Percentiles rank a stretch among this genome's conserved stretches.
Evolutionary conservation across 1,139 yeast genomes (phyloP).

Genomic region (Yamadazyma triangularis): DNA sequence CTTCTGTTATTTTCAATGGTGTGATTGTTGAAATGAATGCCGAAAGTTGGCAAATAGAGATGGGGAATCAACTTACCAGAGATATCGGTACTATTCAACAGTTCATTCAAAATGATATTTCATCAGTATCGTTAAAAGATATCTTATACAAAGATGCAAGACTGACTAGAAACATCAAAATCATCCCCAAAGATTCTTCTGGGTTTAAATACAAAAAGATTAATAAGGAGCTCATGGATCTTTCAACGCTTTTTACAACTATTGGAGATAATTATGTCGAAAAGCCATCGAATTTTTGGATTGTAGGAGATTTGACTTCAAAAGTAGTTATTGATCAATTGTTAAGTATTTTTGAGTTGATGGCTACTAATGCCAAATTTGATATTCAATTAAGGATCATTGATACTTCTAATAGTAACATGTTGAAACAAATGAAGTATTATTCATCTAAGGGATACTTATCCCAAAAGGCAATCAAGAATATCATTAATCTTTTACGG

Average conservation of each 20-base stretch:
- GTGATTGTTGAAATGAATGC: slow-evolving; percentile 43
- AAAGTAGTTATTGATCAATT: slow-evolving; percentile 37
- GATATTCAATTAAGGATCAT: slow-evolving; percentile 34
- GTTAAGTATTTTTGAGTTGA: slow-evolving; percentile 22
- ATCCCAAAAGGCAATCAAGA: slow-evolving; percentile 13
- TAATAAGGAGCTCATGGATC: slow-evolving; percentile 22
- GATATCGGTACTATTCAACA: slow-evolving; percentile 29
- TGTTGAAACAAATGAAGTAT: slow-evolving; percentile 5
- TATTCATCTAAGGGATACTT: slow-evolving; percentile 8
- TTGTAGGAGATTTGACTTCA: slow-evolving; percentile 52
- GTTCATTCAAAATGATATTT: slow-evolving; percentile 11
- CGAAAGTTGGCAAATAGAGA: slow-evolving; percentile 34
- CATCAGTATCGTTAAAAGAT: slow-evolving; percentile 19
- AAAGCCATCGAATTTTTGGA: slow-evolving; percentile 40
- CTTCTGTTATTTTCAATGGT: slow-evolving; percentile 71
- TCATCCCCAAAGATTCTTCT: slow-evolving; percentile 31
- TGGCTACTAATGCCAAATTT: slow-evolving; percentile 22
- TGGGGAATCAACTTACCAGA: slow-evolving; percentile 36
- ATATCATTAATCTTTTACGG: slow-evolving; percentile 8
- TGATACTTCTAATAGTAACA: slow-evolving; percentile 8
- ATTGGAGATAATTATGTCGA: slow-evolving; percentile 8
- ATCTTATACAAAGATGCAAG: slow-evolving; percentile 32
- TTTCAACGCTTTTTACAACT: slow-evolving; percentile 16
- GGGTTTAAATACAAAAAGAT: slow-evolving; percentile 31
- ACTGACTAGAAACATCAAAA: slow-evolving; percentile 25